Conservation (phyloP, 1,139 yeast species). For the Kodamaea sp. region DNA sequence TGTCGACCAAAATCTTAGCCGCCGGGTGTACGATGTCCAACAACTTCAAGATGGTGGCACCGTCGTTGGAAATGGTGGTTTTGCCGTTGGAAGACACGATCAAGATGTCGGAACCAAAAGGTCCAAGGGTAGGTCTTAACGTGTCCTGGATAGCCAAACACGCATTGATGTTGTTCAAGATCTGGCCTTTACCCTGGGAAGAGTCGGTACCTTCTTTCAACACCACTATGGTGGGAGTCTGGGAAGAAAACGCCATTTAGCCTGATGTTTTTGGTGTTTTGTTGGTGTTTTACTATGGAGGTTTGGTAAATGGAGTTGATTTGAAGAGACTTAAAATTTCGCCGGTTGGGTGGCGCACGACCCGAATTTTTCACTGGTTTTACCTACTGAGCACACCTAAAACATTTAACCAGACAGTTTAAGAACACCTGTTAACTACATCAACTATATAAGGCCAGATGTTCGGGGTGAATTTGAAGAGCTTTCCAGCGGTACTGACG, state of each 20-base stretch:
- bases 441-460: too few species aligned
- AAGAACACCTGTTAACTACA: too few species aligned
- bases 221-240: constrained; percentile 95
- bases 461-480: constrained; percentile 1
- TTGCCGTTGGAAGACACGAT: constrained; percentile 81
- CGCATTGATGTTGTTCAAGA: constrained; percentile 92
- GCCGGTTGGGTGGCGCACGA: constrained; percentile 8
- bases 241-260: constrained; percentile 92
- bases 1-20: constrained; percentile 91
- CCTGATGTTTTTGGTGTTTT: too few species aligned
- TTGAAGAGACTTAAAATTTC: too few species aligned
- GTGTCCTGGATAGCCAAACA: constrained; percentile 97
- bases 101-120: constrained; percentile 93
- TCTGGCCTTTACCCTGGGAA: constrained; percentile 95
- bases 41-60: constrained; percentile 91
- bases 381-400: too few species aligned
- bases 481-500: neutral
- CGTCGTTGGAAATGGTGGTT: constrained; percentile 96
- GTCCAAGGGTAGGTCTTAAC: constrained; percentile 91
- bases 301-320: too few species aligned
- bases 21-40: constrained; percentile 98
- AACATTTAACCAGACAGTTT: too few species aligned
- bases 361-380: constrained; percentile 9
- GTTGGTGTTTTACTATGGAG: too few species aligned
- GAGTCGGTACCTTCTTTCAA: constrained; percentile 97